Base-by-base conservation (phyloP, 306 rosid genomes). In the Trifolium repens region DNA sequence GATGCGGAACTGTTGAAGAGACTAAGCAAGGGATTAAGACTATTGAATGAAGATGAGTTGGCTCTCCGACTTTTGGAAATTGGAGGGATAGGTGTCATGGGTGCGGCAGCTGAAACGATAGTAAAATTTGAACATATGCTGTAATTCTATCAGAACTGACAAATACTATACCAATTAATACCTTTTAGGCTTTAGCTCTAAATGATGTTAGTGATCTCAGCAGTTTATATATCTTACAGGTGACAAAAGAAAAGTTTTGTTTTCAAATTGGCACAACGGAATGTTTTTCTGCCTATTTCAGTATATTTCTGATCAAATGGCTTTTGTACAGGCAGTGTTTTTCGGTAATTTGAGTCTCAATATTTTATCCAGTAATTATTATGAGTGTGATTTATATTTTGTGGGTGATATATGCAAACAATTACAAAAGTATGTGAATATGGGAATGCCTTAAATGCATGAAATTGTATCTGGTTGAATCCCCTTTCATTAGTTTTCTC, bases 21-120 rank as follows among this genome's bases (percentile, higher is more conserved):
- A 77, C 73, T 94, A 76, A 86, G 96, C 86, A 84, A 66, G 37
- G 96, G 89, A 74, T 86, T 94, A 47, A 85, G 83, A 61, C 88
- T 27, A 67, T 80, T 88, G 87, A 83, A 85, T 40, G 96, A 94
- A 87, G 82, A 86, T 35, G 89, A 88, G 58, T 73, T 94, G 91
- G 98, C 97, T 67, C 60, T 94, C 49, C 83, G 87, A n/a, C 81
- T 94, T 63, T 82, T 94, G 70, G 94, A 90, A 78, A 69, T 83
- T 13, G 96, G 94, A 49, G 96, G 98, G 34, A 40, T 76, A 3
- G 87, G 81, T 26, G 88, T 91, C 72, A 91, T 94, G 97, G 97
- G 96, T 12, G 88, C 89, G 0, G 96, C 97, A 47, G 96, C 97
- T 78, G 96, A 94, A 75, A 81, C 87, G 79, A 78, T 90, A 19